Conservation (phyloP, 1,284 basidiomycete species). For the Macrocystidia cucumis region DNA sequence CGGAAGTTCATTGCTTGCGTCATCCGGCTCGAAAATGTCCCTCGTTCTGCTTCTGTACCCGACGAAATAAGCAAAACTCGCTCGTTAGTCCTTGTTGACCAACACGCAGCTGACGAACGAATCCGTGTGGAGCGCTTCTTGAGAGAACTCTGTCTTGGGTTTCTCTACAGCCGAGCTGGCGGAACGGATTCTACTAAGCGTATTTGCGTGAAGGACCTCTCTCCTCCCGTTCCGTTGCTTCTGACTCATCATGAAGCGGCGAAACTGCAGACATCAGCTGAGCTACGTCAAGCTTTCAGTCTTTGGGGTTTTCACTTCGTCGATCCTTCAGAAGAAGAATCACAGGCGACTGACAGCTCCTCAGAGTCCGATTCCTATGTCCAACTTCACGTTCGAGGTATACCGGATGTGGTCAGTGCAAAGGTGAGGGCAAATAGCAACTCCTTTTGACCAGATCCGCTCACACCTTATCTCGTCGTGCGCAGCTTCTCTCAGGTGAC, state of each 20-base stretch:
- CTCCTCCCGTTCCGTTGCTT: constrained; percentile 49
- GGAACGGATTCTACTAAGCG: constrained; percentile 19
- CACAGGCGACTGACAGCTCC: constrained; percentile 14
- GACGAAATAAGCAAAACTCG: constrained; percentile 7
- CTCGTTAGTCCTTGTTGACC: constrained; percentile 76
- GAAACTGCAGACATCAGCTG: constrained; percentile 32
- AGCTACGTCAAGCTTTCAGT: constrained; percentile 40
- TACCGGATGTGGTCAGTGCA: constrained; percentile 61
- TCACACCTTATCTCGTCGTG: neutral
- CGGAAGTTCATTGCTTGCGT: constrained; percentile 82
- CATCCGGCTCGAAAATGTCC: too few relatives aligned
- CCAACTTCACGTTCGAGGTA: constrained; percentile 47
- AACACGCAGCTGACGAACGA: constrained; percentile 94
- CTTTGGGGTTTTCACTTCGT: constrained; percentile 71
- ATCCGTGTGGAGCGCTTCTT: constrained; percentile 83
- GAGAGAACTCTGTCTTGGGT: constrained; percentile 59
- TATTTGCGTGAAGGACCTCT: constrained; percentile 33
- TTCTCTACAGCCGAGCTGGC: constrained; percentile 31
- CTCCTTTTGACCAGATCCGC: constrained; percentile 4
- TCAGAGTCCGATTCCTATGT: constrained; percentile 33
- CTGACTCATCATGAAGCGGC: constrained; percentile 56
- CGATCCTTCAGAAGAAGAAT: constrained; percentile 21
- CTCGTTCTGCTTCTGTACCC: constrained; percentile 13
- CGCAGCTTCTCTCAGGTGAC: constrained; percentile 52
- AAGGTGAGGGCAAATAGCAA: constrained; percentile 42